A percentile compares a stretch with the other conserved stretches of the same genome.
Conservation (phyloP, 2,329 filamentous ascomycete genomes). For the Penicillium freii region DNA sequence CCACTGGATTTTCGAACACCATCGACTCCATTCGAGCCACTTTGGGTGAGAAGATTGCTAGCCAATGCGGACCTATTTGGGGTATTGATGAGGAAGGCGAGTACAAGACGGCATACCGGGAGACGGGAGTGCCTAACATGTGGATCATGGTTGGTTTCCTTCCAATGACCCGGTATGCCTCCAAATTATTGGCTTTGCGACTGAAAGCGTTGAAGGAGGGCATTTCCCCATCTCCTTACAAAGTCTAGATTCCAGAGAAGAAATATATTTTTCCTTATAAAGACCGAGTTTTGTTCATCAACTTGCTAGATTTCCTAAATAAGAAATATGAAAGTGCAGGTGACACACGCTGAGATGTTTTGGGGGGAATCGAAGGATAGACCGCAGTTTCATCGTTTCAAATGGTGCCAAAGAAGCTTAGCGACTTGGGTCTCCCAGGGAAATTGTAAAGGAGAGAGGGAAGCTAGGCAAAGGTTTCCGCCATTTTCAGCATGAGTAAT, state of each 20-base stretch:
- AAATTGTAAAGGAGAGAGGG: not conserved
- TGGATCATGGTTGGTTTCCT: conserved; percentile 43
- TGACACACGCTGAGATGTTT: not conserved
- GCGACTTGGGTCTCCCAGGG: not conserved
- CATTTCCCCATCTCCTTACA: conserved; percentile 1
- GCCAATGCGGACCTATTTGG: conserved; percentile 26
- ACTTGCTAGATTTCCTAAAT: not conserved
- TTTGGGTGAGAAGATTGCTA: conserved; percentile 26
- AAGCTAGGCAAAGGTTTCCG: not conserved
- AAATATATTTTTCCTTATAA: not conserved
- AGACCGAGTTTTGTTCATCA: not conserved
- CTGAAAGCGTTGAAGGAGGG: conserved; percentile 29
- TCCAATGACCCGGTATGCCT: conserved; percentile 36
- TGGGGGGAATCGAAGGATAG: not conserved
- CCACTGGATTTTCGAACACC: conserved; percentile 30
- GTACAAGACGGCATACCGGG: conserved; percentile 30
- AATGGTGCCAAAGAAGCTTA: not conserved
- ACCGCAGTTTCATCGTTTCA: not conserved
- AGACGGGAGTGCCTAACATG: conserved; percentile 37
- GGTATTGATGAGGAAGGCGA: conserved; percentile 33
- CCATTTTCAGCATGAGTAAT: not conserved
- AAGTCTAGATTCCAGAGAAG: not conserved
- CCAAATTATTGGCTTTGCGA: conserved; percentile 36
- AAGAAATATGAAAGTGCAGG: not conserved
- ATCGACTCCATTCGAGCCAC: conserved; percentile 26